These are phyloP conservation scores for Aspergillus nanangensis DNA, from an alignment of 495 filamentous ascomycete species.

Conservation along the genomic window DNA sequence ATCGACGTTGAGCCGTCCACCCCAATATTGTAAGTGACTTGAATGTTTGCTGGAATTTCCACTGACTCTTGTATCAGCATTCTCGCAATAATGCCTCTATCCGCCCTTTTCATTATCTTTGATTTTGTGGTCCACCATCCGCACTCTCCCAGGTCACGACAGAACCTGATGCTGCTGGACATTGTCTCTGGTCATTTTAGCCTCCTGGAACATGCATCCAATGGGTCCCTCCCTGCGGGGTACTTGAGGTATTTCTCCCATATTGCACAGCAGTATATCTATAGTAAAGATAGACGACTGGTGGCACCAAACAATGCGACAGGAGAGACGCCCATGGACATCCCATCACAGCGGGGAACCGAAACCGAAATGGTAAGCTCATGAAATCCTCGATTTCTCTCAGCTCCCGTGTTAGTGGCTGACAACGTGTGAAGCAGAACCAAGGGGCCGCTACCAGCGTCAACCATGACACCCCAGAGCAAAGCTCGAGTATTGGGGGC, in stretches of 20 bases:
- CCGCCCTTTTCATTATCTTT: slow-evolving; percentile 31
- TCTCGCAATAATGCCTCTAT: slow-evolving; percentile 18
- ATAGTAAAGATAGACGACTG: background rate
- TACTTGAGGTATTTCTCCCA: slow-evolving; percentile 4
- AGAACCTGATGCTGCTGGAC: slow-evolving; percentile 22
- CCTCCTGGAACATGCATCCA: slow-evolving; percentile 15
- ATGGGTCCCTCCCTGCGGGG: background rate
- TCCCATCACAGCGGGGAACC: background rate
- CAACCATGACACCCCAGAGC: no score
- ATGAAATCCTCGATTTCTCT: background rate
- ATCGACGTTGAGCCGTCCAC: slow-evolving; percentile 23
- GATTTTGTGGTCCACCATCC: slow-evolving; percentile 30
- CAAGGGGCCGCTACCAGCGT: no score
- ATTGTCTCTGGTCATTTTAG: slow-evolving; percentile 26
- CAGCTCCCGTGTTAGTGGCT: background rate
- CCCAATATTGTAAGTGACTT: slow-evolving; percentile 25
- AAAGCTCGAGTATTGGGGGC: background rate
- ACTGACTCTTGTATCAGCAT: slow-evolving; percentile 2
- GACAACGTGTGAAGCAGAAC: background rate
- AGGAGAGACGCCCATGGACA: background rate
- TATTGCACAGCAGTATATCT: slow-evolving; percentile 4
- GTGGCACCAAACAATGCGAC: background rate
- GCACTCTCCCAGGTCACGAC: slow-evolving; percentile 17
- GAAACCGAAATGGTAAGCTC: no score
- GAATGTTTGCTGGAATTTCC: background rate